Evolutionary conservation across 208 protist species (phyloP).

Genomic region (Acanthamoeba sp.): DNA sequence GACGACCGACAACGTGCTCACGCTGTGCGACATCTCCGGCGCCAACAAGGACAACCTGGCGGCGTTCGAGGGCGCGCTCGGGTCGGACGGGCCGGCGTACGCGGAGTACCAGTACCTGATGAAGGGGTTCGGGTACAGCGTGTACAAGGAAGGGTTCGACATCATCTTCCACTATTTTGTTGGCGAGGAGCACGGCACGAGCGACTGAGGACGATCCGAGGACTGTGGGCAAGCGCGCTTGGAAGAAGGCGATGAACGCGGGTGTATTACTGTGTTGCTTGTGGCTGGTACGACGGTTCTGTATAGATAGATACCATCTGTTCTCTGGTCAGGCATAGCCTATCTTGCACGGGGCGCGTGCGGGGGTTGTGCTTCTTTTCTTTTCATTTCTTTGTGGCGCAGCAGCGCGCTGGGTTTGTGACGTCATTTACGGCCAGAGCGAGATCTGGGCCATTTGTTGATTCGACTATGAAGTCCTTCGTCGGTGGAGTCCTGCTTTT

Average conservation of each 20-base stretch:
- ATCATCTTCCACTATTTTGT: constrained; percentile 84
- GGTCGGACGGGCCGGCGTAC: constrained; percentile 73
- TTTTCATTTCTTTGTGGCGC: neutral
- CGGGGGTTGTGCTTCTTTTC: too few species aligned
- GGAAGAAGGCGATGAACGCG: too few species aligned
- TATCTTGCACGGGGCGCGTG: too few species aligned
- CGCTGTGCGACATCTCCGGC: constrained; percentile 57
- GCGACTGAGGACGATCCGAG: constrained; percentile 10
- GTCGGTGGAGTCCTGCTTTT: neutral
- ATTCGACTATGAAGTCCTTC: neutral
- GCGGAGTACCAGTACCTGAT: constrained; percentile 85
- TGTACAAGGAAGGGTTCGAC: constrained; percentile 87
- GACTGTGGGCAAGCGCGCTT: too few species aligned
- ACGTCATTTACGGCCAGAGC: neutral
- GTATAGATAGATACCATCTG: neutral
- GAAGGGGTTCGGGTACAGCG: constrained; percentile 84
- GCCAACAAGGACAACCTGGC: constrained; percentile 76
- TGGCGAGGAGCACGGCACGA: constrained; percentile 48
- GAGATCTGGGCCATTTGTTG: neutral
- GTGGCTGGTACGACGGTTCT: neutral
- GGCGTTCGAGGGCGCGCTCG: constrained; percentile 78
- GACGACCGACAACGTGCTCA: constrained; percentile 60
- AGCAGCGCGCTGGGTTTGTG: too few species aligned
- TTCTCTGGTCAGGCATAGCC: too few species aligned
- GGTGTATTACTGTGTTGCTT: neutral